These are phyloP conservation scores for Fusarium musae DNA, from an alignment of 2,329 filamentous ascomycete genomes.

Conservation along the genomic window DNA sequence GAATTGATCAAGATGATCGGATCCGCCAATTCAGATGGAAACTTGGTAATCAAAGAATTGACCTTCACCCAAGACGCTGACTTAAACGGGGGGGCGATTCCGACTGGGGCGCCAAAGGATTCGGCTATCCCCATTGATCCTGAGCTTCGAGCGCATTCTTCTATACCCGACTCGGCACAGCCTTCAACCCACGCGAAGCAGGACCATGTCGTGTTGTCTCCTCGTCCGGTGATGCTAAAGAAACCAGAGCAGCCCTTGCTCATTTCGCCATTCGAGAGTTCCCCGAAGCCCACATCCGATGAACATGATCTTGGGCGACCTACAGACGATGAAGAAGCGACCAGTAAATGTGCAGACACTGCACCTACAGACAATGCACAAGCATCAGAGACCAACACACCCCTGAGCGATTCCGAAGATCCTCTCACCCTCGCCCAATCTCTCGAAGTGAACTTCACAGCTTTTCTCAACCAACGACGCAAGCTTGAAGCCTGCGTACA, in stretches of 20 bases:
- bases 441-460: background rate
- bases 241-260: background rate
- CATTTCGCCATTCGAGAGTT: background rate
- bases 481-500: background rate
- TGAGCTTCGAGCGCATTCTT: background rate
- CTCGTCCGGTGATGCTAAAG: too few species aligned
- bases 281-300: fast-evolving
- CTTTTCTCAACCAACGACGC: background rate
- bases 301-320: background rate
- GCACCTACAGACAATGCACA: fast-evolving
- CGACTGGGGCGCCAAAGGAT: fast-evolving
- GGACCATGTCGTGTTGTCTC: too few species aligned
- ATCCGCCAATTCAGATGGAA: background rate
- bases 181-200: fast-evolving
- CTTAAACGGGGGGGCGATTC: fast-evolving
- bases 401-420: background rate
- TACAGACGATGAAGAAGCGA: background rate
- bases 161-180: fast-evolving
- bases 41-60: background rate
- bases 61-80: background rate
- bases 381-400: too few species aligned
- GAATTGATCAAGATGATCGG: background rate
- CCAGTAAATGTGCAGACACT: too few species aligned
- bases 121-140: background rate
- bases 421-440: background rate